These are phyloP conservation scores for Trichoderma asperellum DNA, from an alignment of 2,329 filamentous ascomycete species.

Conservation along the genomic window DNA sequence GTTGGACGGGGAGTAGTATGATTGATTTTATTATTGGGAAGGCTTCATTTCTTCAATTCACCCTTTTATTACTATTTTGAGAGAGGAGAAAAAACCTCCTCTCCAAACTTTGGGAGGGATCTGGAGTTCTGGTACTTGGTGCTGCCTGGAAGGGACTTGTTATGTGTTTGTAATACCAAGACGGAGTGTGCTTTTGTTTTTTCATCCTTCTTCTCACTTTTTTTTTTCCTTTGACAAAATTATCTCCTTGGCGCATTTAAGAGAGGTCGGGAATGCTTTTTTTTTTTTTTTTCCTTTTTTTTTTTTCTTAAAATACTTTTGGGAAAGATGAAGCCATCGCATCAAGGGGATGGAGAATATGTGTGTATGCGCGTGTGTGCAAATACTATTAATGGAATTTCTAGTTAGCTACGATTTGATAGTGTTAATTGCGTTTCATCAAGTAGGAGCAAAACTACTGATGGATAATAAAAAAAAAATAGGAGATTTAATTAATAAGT, in stretches of 20 bases:
- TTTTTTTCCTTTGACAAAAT: neutral
- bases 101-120: constrained; percentile 3
- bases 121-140: constrained; percentile 21
- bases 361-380: neutral
- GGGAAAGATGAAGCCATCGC: neutral
- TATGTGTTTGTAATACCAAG: constrained; percentile 25
- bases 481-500: neutral
- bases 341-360: neutral
- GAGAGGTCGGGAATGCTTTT: constrained; percentile 6
- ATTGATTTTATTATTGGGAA: neutral
- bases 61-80: neutral
- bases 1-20: constrained; percentile 47
- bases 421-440: neutral
- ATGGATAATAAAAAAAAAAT: neutral
- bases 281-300: neutral
- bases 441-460: neutral
- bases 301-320: neutral
- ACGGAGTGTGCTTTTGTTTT: constrained; percentile 16
- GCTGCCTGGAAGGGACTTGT: neutral
- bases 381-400: constrained; percentile 9
- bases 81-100: neutral
- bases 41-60: neutral
- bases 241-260: constrained; percentile 18
- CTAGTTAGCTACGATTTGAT: neutral
- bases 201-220: neutral